phyloP scores from a whole-genome alignment of 495 filamentous ascomycete genomes.

The Penicillium egyptiacum region DNA sequence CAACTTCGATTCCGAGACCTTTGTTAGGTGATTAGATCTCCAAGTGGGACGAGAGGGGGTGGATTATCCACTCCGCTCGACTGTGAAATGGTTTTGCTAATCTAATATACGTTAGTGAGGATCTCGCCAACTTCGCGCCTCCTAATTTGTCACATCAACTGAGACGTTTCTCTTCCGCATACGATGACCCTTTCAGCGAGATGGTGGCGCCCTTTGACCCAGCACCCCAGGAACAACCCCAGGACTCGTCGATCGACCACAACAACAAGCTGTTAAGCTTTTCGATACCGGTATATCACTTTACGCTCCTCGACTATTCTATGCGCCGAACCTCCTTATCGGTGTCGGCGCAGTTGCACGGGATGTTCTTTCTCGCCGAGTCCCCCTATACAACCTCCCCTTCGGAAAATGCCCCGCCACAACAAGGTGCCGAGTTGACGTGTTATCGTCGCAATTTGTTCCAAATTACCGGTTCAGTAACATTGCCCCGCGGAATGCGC shows the following conservation, averaged over 20 bases:
- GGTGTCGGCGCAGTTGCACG: slow-evolving; percentile 81
- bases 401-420: slow-evolving; percentile 63
- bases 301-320: slow-evolving; percentile 67
- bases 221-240: slow-evolving; percentile 38
- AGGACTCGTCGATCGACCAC: slow-evolving; percentile 57
- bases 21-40: slow-evolving; percentile 46
- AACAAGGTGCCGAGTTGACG: slow-evolving; percentile 70
- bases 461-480: slow-evolving; percentile 83
- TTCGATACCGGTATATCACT: slow-evolving; percentile 65
- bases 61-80: slow-evolving; percentile 4
- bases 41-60: slow-evolving; percentile 9
- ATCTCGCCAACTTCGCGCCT: slow-evolving; percentile 40
- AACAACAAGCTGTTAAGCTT: slow-evolving; percentile 84
- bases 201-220: slow-evolving; percentile 54
- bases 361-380: slow-evolving; percentile 95
- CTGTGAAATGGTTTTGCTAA: background rate
- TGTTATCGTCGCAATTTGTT: slow-evolving; percentile 91
- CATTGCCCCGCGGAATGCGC: slow-evolving; percentile 66
- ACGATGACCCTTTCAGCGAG: slow-evolving; percentile 68
- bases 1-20: slow-evolving; percentile 60
- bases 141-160: slow-evolving; percentile 34
- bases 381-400: slow-evolving; percentile 66
- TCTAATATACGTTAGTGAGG: slow-evolving; percentile 33
- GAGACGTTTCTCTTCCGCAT: slow-evolving; percentile 51
- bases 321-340: slow-evolving; percentile 58